phyloP scores from a whole-genome alignment of 768 basidiomycete species.

The Kwoniella dejecticola region DNA sequence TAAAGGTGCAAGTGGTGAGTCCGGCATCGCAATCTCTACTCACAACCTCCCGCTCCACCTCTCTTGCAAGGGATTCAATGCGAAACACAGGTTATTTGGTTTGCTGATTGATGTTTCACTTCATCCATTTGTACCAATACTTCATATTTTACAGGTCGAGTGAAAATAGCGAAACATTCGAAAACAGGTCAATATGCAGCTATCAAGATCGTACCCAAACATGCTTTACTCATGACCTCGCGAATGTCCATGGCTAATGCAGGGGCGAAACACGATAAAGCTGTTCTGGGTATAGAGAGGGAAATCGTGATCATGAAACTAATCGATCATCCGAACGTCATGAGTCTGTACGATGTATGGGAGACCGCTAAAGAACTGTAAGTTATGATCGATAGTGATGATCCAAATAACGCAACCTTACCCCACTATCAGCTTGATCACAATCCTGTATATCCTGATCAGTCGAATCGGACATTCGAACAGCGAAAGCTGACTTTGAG shows the following conservation, averaged over 20 bases:
- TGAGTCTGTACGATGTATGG: conserved; percentile 93
- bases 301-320: conserved; percentile 99
- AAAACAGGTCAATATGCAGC: conserved; percentile 88
- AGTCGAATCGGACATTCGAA: no score
- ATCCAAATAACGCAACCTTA: no score
- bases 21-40: no score
- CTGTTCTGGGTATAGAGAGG: conserved; percentile 75
- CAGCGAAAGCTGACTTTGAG: not conserved
- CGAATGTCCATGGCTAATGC: conserved; percentile 57
- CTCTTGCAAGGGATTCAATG: no score
- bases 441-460: no score
- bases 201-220: conserved; percentile 89
- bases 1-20: conserved; percentile 79
- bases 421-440: no score
- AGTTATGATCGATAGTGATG: no score
- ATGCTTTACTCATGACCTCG: conserved; percentile 69
- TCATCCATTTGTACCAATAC: no score
- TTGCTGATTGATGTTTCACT: no score
- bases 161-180: conserved; percentile 86
- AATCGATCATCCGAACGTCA: conserved; percentile 96
- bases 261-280: conserved; percentile 43
- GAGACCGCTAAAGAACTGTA: conserved; percentile 83
- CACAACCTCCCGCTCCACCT: no score
- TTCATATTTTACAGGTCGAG: conserved; percentile 60
- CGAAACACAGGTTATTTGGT: no score